Evolutionary conservation across 1,284 basidiomycete genomes (phyloP), one percentile per base, ranked within the genome.

Genomic region (Serendipita sp.): DNA sequence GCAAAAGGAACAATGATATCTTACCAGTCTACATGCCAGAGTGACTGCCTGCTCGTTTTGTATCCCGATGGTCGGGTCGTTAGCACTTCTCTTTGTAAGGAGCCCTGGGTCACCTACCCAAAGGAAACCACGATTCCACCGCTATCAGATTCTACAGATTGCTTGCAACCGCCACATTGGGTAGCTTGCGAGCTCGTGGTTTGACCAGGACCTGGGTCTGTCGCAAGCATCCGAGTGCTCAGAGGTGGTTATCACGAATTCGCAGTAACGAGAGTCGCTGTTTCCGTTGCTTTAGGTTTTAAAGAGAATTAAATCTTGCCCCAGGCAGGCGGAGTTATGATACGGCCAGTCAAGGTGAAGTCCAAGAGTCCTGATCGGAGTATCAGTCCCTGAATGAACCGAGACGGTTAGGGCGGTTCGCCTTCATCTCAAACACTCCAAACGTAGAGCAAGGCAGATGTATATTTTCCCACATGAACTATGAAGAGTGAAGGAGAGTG

Each of bases 41-140:
- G 64, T 38, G 67, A 65, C 32, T 63, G 65, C 38, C 58, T 62
- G 43, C 60, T 60, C 61, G 62, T 15, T 53, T 35, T 22, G 53
- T 41, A 50, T 64, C 65, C 22, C 22, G 50, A 38, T 47, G 38
- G 38, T 12, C 6, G 38, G 38, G 38, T 12, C 49, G 63, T 62
- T 60, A 62, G 61, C 38, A 32, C 5, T 38, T 63, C 66, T 61
- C 60, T 67, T 60, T 49, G 53, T 49, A 43, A 62, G 49, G 50
- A 63, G 45, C 3, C 60, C 66, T 49, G 72, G 73, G 67, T 26
- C 44, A 75, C 82, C 69, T 69, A 93, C 89, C 91, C 91, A 72
- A 94, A 94, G 47, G 91, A 89, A 67, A 94, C 91, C 53, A 94
- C 91, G 15, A 93, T 78, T 42, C 91, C 91, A 61, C 89, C 91